These are phyloP conservation scores for Senna siamea DNA, from an alignment of 306 rosid species.

Conservation along the genomic window DNA sequence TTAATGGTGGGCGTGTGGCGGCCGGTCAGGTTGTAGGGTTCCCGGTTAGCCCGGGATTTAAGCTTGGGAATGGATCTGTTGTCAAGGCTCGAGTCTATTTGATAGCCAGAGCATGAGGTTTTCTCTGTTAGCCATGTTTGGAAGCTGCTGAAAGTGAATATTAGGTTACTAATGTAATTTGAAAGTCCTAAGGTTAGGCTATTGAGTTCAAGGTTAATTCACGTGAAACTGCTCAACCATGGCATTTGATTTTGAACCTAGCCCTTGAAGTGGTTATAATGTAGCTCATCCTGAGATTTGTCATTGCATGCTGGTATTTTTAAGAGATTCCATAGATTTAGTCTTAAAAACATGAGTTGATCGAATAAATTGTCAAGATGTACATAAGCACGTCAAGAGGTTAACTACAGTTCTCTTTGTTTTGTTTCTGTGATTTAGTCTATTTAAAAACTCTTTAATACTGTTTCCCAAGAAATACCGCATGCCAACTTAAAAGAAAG, in stretches of 20 bases:
- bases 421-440: not conserved
- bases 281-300: slow-evolving; percentile 9
- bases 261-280: slow-evolving; percentile 21
- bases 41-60: slow-evolving; percentile 89
- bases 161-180: slow-evolving; percentile 35
- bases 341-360: not conserved
- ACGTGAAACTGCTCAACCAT: slow-evolving; percentile 4
- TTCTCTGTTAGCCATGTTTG: not conserved
- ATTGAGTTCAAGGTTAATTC: slow-evolving; percentile 35
- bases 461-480: too few relatives aligned
- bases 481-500: too few relatives aligned
- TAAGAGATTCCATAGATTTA: not conserved
- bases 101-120: slow-evolving; percentile 53
- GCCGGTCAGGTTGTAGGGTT: slow-evolving; percentile 81
- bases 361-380: not conserved
- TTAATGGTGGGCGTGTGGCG: slow-evolving; percentile 61
- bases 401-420: too few relatives aligned
- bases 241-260: slow-evolving; percentile 29
- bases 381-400: not conserved
- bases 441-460: too few relatives aligned
- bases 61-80: slow-evolving; percentile 81
- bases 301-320: not conserved
- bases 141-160: slow-evolving; percentile 3
- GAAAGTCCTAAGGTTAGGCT: slow-evolving; percentile 26
- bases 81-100: slow-evolving; percentile 83